These are phyloP conservation scores for Trichoderma harzianum DNA, from an alignment of 2,329 filamentous ascomycete species.

Conservation along the genomic window DNA sequence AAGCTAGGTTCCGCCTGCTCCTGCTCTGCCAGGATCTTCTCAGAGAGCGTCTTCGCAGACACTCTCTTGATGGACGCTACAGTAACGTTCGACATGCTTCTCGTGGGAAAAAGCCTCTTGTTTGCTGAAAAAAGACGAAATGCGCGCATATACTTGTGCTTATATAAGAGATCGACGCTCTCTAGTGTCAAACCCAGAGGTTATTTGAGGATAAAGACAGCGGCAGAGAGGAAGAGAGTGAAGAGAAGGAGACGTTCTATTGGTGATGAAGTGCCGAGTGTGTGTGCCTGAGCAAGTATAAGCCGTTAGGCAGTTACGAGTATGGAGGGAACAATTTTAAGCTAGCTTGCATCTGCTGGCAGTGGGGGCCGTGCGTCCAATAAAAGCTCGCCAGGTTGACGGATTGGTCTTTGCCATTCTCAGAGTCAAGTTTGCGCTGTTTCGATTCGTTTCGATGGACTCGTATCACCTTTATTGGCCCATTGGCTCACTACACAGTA, in stretches of 20 bases:
- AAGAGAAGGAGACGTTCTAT: neutral
- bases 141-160: neutral
- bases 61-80: conserved; percentile 65
- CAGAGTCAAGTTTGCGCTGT: neutral
- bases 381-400: neutral
- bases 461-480: neutral
- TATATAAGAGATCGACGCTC: neutral
- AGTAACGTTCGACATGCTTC: conserved; percentile 42
- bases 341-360: neutral
- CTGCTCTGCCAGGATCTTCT: conserved; percentile 55
- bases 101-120: neutral
- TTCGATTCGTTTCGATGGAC: neutral
- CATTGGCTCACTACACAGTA: neutral
- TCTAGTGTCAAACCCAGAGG: neutral
- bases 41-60: conserved; percentile 63
- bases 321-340: neutral
- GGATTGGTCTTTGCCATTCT: neutral
- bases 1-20: conserved; percentile 45
- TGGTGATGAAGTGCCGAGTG: neutral
- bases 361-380: neutral
- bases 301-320: neutral
- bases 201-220: neutral
- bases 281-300: neutral
- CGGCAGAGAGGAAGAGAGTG: neutral
- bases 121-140: neutral